Evolutionary conservation across 2,329 filamentous ascomycete genomes (phyloP).

Genomic region (Alternaria burnsii): DNA sequence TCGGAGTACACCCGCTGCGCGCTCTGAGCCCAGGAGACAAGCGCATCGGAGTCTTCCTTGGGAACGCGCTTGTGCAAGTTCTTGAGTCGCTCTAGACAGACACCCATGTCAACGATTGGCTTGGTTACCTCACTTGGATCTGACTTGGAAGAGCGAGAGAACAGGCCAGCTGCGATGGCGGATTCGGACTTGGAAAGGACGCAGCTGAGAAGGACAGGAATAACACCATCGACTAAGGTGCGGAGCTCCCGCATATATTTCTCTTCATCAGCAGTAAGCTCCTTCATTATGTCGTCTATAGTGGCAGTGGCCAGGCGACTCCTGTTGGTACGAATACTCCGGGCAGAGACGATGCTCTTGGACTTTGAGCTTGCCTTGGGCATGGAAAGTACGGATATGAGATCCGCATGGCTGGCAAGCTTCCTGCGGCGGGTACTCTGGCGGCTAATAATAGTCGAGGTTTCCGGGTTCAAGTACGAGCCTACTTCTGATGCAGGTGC

Average conservation of each 20-base stretch:
- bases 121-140: conserved; percentile 73
- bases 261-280: conserved; percentile 82
- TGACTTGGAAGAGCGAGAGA: conserved; percentile 67
- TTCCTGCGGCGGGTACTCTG: conserved; percentile 66
- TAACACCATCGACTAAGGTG: conserved; percentile 92
- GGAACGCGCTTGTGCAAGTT: conserved; percentile 83
- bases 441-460: conserved; percentile 53
- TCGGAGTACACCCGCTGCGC: conserved; percentile 81
- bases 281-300: conserved; percentile 77
- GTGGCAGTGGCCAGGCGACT: conserved; percentile 73
- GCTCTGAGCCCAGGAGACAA: conserved; percentile 83
- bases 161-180: conserved; percentile 71
- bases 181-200: conserved; percentile 77
- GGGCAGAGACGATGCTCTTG: conserved; percentile 76
- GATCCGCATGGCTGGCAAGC: conserved; percentile 89
- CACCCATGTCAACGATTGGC: conserved; percentile 92
- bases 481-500: conserved; percentile 40
- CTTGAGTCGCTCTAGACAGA: conserved; percentile 85
- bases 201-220: conserved; percentile 87
- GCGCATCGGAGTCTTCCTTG: conserved; percentile 71
- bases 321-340: conserved; percentile 78
- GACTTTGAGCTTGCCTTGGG: conserved; percentile 68
- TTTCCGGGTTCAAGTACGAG: conserved; percentile 42
- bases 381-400: conserved; percentile 89
- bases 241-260: conserved; percentile 91